Conservation (phyloP, 176 grass and related monocot species). For the Avena eriantha region DNA sequence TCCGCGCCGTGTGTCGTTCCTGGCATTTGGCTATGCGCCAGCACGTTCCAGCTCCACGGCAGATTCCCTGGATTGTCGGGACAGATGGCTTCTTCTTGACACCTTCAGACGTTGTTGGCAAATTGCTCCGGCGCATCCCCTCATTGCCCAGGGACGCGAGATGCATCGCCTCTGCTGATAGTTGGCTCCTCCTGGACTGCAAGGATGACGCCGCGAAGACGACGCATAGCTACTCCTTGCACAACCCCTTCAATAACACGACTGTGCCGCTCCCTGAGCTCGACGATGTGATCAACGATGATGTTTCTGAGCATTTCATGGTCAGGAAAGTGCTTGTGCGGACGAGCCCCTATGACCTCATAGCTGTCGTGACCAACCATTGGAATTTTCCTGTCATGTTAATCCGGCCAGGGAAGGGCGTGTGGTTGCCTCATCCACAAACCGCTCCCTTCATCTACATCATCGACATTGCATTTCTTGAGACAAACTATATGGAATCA, state of each 20-base stretch:
- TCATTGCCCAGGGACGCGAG: background rate
- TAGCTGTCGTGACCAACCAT: background rate
- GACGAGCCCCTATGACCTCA: background rate
- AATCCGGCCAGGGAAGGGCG: background rate
- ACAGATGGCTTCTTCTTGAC: background rate
- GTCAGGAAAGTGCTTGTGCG: background rate
- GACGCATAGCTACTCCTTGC: conserved; percentile 3
- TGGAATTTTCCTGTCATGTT: background rate
- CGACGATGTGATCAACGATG: background rate
- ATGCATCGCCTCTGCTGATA: background rate
- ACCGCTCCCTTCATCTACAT: background rate
- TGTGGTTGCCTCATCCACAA: conserved; percentile 1
- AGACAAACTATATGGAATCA: conserved; percentile 14
- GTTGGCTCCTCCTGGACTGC: background rate
- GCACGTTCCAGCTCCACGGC: background rate
- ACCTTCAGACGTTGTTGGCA: background rate
- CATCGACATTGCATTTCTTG: background rate
- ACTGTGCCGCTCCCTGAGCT: background rate
- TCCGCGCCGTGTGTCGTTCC: background rate
- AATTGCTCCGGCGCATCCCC: background rate
- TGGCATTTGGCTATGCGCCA: background rate
- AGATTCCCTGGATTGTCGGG: background rate
- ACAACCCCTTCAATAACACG: background rate
- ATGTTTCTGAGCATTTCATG: background rate
- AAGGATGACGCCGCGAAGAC: background rate